Evolutionary conservation across 208 protist species (phyloP).

Genomic region (Trypanosoma brucei): DNA sequence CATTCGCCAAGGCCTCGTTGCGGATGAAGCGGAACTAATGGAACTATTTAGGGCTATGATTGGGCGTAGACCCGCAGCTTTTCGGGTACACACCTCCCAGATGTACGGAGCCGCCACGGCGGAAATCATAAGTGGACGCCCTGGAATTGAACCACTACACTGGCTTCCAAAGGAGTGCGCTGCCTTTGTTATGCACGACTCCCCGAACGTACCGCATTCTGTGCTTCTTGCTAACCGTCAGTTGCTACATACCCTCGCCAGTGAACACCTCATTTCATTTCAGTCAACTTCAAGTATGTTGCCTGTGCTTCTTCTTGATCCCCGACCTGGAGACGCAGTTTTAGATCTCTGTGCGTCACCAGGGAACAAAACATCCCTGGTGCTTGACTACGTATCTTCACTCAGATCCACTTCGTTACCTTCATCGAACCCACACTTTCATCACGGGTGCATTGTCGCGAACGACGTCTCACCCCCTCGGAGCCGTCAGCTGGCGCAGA

Average conservation of each 20-base stretch:
- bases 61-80: constrained; percentile 35
- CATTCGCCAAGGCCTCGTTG: constrained; percentile 61
- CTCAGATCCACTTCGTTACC: neutral
- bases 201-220: constrained; percentile 27
- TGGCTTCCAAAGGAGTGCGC: constrained; percentile 56
- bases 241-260: constrained; percentile 48
- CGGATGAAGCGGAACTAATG: constrained; percentile 55
- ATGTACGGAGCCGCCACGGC: constrained; percentile 28
- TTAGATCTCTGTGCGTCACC: constrained; percentile 86
- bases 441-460: constrained; percentile 47
- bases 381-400: constrained; percentile 49
- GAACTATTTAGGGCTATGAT: constrained; percentile 58
- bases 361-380: constrained; percentile 67
- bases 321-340: constrained; percentile 54
- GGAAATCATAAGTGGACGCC: constrained; percentile 31
- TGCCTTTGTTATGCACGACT: constrained; percentile 53
- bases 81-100: constrained; percentile 58
- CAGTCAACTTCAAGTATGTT: constrained; percentile 79
- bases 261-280: constrained; percentile 58
- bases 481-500: constrained; percentile 28
- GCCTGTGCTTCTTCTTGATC: constrained; percentile 58
- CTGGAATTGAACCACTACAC: constrained; percentile 36
- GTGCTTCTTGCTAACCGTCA: constrained; percentile 43
- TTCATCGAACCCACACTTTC: neutral
- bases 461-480: constrained; percentile 54